Conservation (phyloP, 768 basidiomycete genomes). For the Lactifluus hygrophoroides region DNA sequence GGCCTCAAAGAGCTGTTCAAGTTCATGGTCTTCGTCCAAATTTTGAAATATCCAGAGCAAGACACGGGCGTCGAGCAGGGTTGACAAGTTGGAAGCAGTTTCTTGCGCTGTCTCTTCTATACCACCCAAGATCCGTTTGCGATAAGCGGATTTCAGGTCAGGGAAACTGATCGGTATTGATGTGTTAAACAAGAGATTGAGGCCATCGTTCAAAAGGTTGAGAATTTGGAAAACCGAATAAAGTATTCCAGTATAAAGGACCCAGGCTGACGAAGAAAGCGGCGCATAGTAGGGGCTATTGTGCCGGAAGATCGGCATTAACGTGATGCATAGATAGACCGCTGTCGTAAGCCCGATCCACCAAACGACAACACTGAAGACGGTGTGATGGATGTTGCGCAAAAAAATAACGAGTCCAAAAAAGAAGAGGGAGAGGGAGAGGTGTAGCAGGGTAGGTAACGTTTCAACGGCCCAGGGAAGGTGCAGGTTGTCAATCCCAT, state of each 20-base stretch:
- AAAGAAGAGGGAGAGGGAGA: constrained; percentile 1
- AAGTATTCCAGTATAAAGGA: neutral
- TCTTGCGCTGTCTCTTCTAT: neutral
- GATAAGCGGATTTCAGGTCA: neutral
- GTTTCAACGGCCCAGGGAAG: neutral
- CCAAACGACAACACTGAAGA: neutral
- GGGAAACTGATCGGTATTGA: fast-evolving
- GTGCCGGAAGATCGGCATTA: neutral
- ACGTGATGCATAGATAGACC: neutral
- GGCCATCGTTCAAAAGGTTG: no score
- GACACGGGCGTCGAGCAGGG: neutral
- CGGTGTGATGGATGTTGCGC: neutral
- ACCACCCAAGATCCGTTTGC: neutral
- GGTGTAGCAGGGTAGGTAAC: neutral
- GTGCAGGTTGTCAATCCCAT: neutral
- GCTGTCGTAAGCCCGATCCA: neutral
- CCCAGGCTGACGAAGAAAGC: neutral
- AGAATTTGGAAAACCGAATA: neutral
- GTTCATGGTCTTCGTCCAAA: neutral
- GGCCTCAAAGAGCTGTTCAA: neutral
- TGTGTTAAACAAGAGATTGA: neutral
- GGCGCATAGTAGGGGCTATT: neutral
- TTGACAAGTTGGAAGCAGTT: neutral
- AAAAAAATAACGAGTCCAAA: neutral
- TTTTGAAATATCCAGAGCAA: neutral